Evolutionary conservation across 208 protist species (phyloP), one percentile per base, ranked within the genome.

Genomic region (Tritrichomonas foetus): DNA sequence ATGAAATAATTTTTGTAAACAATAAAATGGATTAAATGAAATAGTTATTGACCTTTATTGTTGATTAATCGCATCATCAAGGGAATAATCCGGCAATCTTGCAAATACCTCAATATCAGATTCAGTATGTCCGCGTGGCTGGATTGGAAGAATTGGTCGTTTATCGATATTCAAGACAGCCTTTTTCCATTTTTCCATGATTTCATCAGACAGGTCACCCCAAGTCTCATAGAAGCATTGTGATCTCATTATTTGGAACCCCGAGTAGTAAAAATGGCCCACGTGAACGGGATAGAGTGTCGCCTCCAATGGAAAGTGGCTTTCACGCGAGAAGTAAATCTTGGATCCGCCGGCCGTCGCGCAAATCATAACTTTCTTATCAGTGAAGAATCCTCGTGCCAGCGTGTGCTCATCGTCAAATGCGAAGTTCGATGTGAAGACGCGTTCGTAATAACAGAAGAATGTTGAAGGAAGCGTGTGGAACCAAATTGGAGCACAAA

Each of bases 401-500:
- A 78, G 33, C 33, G 36, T 78, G 16, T 78, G 14, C 16, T 78
- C 30, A 36, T 41, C 25, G 33, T 78, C 69, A 25, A 25, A 78
- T 1, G n/a, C 69, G 20, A 49, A 82, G 13, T 13, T 13, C 0
- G 16, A n/a, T 33, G 74, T 82, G 0, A 49, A 82, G 53, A 82
- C 74, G 25, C 74, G 13, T 27, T 82, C 74, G n/a, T 13, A 8
- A 20, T n/a, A 82, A 13, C 41, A 36, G n/a, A 53, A 53, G 5
- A 53, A 41, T n/a, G 41, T 13, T 50, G 74, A 41, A n/a, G 74
- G 74, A 47, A 82, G 36, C 20, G 41, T 20, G 5, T 47, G 14
- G 41, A 22, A 82, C 74, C 74, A 82, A 41, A 82, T 53, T 53
- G 74, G 74, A n/a, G 74, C 74, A 27, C 16, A 82, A 50, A 82